phyloP scores from a whole-genome alignment of 805 yeast genomes.

The Kodamaea leandrae region DNA sequence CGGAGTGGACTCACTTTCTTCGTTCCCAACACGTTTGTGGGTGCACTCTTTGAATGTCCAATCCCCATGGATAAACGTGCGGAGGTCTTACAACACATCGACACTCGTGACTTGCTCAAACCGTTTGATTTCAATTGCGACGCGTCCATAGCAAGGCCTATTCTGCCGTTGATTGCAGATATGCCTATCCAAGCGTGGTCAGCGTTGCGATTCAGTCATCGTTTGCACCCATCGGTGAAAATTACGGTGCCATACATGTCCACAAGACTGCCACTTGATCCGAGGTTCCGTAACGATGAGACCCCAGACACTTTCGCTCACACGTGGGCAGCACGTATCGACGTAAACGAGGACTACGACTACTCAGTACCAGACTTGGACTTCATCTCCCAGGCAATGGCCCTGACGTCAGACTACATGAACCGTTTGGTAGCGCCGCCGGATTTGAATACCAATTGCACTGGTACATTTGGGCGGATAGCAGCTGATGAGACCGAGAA shows the following conservation, averaged over 20 bases:
- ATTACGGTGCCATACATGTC: constrained; percentile 58
- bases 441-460: constrained; percentile 2
- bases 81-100: constrained; percentile 17
- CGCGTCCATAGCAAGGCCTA: constrained; percentile 36
- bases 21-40: constrained; percentile 59
- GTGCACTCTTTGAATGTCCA: constrained; percentile 58
- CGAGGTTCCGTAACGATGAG: constrained; percentile 32
- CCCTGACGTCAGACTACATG: constrained; percentile 9
- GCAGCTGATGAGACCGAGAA: constrained; percentile 3
- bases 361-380: constrained; percentile 37
- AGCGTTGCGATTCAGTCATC: constrained; percentile 20
- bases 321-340: constrained; percentile 48
- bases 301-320: constrained; percentile 28
- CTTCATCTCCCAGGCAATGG: constrained; percentile 26
- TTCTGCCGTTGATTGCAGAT: constrained; percentile 61
- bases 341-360: constrained; percentile 50
- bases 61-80: constrained; percentile 27
- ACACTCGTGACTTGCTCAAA: constrained; percentile 10
- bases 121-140: constrained; percentile 32
- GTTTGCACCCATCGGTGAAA: constrained; percentile 25
- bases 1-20: constrained; percentile 43
- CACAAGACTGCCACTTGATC: constrained; percentile 44
- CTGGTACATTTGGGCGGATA: background rate
- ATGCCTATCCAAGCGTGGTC: constrained; percentile 48
- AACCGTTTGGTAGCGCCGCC: constrained; percentile 12